Base-by-base conservation (phyloP, 2,329 filamentous ascomycete genomes). In the Sporothrix brasiliensis region DNA sequence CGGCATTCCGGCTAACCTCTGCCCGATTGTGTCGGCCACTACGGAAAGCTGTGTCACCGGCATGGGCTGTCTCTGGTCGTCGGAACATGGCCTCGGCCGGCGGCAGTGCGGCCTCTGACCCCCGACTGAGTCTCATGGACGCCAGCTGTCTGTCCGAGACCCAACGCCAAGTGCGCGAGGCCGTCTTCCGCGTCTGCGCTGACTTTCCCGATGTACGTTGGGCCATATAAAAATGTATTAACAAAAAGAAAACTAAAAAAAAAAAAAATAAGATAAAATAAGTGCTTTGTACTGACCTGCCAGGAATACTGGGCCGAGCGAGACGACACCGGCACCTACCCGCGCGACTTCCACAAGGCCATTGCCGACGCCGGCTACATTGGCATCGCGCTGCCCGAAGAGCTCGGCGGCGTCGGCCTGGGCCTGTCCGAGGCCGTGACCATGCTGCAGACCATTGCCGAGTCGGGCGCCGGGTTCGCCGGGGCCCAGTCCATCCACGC, bases 401-500 rank as follows among this genome's bases (percentile, higher is more conserved):
- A 86, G 0, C 84, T 93, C 0, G 92, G 92, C 3, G 92, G 92
- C 0, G 86, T 91, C 0, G 91, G 90, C 0, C 80, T 96, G 10
- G 92, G 89, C 10, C 93, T 96, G 49, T 90, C 90, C 0, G 92
- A 95, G 77, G 92, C 92, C 0, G 92, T 90, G 0, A 91, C 94
- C 86, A 94, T 95, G 91, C 86, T 95, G 83, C 92, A 96, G 76
- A 92, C 91, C 2, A 92, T 94, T 70, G 83, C 90, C 0, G 90
- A 93, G 80, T 73, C 71, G 1, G 92, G 92, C 0, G 92, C 92
- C 4, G 92, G 92, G 3, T 93, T 95, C 83, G 91, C 91, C 0
- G 87, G 87, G 0, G 87, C 88, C 1, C 86, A 89, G 75, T 84
- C 85, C 1, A 86, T 89, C 49, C 87, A 89, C 76, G 86, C 85